A percentile compares a stretch with the other conserved stretches of the same genome.
Conservation (phyloP, 495 filamentous ascomycete species). For the Bacidia gigantensis region DNA sequence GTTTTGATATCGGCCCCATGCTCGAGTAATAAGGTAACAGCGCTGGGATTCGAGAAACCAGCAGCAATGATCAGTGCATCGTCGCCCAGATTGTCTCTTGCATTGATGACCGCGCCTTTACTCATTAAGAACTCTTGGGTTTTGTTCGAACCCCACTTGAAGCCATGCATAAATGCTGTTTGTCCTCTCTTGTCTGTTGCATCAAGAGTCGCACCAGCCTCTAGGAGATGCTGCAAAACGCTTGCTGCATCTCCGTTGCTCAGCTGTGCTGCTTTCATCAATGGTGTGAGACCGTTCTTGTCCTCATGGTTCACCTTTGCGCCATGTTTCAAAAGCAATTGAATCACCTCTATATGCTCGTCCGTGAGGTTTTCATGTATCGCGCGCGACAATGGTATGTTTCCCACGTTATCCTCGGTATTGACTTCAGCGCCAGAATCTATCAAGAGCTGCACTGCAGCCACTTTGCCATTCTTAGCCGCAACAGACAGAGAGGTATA, state of each 20-base stretch:
- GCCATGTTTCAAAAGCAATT: constrained; percentile 6
- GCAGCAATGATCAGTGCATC: background rate
- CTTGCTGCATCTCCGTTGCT: background rate
- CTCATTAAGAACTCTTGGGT: background rate
- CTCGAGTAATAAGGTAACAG: background rate
- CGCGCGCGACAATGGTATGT: constrained; percentile 10
- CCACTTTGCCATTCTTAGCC: background rate
- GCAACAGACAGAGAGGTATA: background rate
- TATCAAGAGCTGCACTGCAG: constrained; percentile 17
- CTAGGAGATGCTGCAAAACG: background rate
- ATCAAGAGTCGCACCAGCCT: background rate
- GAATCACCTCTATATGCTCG: background rate
- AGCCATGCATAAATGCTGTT: background rate
- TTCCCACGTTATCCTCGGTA: constrained; percentile 8
- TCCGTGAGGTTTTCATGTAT: background rate
- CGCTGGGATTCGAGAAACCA: background rate
- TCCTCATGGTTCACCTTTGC: constrained; percentile 1
- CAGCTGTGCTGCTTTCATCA: background rate
- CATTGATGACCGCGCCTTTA: background rate
- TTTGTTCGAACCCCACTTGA: background rate
- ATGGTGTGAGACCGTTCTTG: background rate
- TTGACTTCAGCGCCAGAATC: constrained; percentile 18
- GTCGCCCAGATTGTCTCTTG: background rate
- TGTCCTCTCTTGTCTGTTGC: background rate
- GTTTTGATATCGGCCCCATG: background rate